Percentiles rank a stretch among this genome's conserved stretches.
phyloP scores from a whole-genome alignment of 148 eudicot species.

The Polygonum maritimum region DNA sequence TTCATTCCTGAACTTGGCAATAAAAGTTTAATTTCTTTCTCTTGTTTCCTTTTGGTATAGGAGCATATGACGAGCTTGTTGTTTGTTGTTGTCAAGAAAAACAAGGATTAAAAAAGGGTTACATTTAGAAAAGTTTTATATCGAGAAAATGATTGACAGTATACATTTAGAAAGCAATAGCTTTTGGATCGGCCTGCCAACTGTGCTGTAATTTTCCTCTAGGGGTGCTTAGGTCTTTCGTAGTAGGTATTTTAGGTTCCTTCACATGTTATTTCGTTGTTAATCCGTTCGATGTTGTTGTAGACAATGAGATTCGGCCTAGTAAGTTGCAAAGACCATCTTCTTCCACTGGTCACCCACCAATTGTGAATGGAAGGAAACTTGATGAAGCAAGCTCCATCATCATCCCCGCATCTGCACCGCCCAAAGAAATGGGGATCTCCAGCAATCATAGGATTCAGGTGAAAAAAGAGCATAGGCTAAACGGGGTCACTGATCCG shows the following conservation, averaged over 20 bases:
- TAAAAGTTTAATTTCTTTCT: neutral
- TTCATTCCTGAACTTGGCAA: slow-evolving; percentile 9
- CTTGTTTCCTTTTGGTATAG: too few species aligned
- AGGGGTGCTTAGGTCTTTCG: neutral
- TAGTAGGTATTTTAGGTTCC: neutral
- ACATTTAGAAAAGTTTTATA: neutral
- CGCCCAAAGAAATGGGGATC: slow-evolving; percentile 12
- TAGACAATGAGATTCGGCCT: slow-evolving; percentile 29
- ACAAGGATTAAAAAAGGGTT: too few species aligned
- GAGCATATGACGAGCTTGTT: too few species aligned
- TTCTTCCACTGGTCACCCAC: slow-evolving; percentile 20
- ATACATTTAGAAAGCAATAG: neutral
- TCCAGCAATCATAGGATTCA: slow-evolving; percentile 10
- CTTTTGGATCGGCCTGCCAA: neutral
- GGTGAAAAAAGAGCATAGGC: slow-evolving; percentile 10
- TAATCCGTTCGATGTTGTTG: slow-evolving; percentile 12
- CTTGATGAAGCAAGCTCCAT: slow-evolving; percentile 13
- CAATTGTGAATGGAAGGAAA: slow-evolving; percentile 23
- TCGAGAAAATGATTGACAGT: too few species aligned
- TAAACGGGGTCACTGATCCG: slow-evolving; percentile 6
- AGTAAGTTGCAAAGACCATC: slow-evolving; percentile 23
- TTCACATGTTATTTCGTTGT: neutral
- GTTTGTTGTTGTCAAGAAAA: too few species aligned
- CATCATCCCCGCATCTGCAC: neutral
- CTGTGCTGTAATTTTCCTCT: neutral